A percentile compares a stretch with the other conserved stretches of the same genome.
Conservation (phyloP, 176 grass and related monocot genomes). For the Hordeum marinum region DNA sequence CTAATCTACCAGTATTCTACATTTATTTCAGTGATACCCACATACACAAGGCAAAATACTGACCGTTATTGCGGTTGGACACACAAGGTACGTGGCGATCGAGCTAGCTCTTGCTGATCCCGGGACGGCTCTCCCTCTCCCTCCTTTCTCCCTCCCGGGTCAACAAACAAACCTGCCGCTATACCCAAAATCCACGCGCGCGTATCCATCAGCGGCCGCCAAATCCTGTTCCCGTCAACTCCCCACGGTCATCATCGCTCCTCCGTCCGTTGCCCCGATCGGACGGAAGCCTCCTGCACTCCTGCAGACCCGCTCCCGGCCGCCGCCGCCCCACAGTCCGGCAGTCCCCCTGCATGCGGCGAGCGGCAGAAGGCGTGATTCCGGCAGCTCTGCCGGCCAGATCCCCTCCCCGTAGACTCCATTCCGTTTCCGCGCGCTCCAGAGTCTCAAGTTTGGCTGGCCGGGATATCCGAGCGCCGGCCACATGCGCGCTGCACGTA, state of each 20-base stretch:
- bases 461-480: background rate
- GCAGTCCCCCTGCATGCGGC: background rate
- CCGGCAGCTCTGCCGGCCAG: background rate
- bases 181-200: background rate
- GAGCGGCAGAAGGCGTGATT: conserved; percentile 7
- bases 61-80: conserved; percentile 21
- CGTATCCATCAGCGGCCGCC: conserved; percentile 2
- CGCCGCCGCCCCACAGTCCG: background rate
- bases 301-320: background rate
- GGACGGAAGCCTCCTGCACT: background rate
- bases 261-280: background rate
- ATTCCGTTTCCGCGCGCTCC: background rate
- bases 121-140: conserved; percentile 15
- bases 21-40: background rate
- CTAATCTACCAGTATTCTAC: too few species aligned
- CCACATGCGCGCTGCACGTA: background rate
- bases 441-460: background rate
- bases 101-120: background rate
- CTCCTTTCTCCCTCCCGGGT: background rate
- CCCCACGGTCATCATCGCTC: background rate
- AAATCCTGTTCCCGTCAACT: conserved; percentile 10
- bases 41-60: background rate
- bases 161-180: background rate
- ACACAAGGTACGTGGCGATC: background rate
- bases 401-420: background rate